Base-by-base conservation (phyloP, 73 alveolate species). In the Paramecium primaurelia region DNA sequence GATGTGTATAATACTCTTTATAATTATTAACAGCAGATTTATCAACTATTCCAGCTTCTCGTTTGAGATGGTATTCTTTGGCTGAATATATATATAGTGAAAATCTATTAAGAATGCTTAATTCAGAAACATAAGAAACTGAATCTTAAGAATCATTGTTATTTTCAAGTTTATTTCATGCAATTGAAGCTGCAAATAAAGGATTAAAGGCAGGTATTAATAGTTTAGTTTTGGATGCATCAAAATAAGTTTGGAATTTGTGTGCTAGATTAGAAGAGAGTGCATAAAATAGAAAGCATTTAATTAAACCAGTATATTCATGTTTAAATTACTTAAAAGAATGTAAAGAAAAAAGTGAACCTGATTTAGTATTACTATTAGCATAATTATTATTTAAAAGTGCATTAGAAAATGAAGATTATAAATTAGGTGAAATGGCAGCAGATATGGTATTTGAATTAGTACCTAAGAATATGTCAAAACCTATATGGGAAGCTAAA, bases 51-150 rank as follows among this genome's bases (percentile, higher is more conserved):
- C 98, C 99, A 30, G 94, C 96, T 38, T 95, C 97, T 22, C 87
- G 99, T 93, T 95, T 97, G 60, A 97, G 99, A 90, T 98, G 99
- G 99, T 98, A 98, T 93, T 95, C 99, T 51, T 96, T 98, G 9
- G 99, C 99, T 86, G 98, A 97, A 92, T 92, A 96, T 68, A 92
- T 98, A 77, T 97, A 97, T 68, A 99, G 99, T 40, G 99, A 98
- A 93, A 94, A 98, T 22, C 86, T 98, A 58, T 92, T 96, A 40
- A 95, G 97, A 91, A 95, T 98, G 92, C 97, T 98, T 9, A 99
- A 98, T 93, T 95, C 97, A 58, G 97, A 97, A 87, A 98, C 98
- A 40, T 96, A 98, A 94, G 99, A 98, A 92, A 94, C 97, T 73
- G 98, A 97, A 86, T 93, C 99, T 34, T 96, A 98, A 95, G 98